Base-by-base conservation (phyloP, 306 rosid genomes). In the Inga leiocalycina region DNA sequence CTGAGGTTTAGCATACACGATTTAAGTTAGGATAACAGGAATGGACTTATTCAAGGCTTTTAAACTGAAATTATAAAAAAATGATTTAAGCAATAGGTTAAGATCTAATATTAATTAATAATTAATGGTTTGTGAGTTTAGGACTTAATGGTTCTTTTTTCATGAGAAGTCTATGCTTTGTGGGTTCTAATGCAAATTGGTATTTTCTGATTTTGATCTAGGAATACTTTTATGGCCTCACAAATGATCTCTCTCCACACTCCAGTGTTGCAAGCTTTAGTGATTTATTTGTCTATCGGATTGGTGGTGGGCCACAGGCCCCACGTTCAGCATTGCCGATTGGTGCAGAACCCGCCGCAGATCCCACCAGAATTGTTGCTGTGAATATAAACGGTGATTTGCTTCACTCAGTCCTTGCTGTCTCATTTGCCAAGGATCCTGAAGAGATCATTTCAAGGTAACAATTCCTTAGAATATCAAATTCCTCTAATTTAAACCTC, bases 291-390 rank as follows among this genome's bases (percentile, higher is more conserved):
- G 89, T 96, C 81, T 92, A 87, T 88, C 97, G 97, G 81, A 85
- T 94, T 81, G 99, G 99, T 34, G 99, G 99, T 1, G 98, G 98
- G 75, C 99, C 99, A 46, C 99, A 96, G 85, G 97, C 99, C 81
- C 99, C 98, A 0, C 97, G 97, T 9, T 96, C 98, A 52, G 99
- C 99, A 75, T 84, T 96, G 90, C 99, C 98, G 52, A 93, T 96
- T 85, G 99, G 99, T 75, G 99, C 99, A 59, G 98, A 96, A 86
- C 99, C 99, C 74, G 92, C 94, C 4, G 97, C 97, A 44, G 98
- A 94, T 74, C 98, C 99, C 51, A 94, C 94, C 34, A 89, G 98
- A 86, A 87, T 94, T 74, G 97, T 90, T 51, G 94, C 93, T 76
- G 97, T 92, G 65, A 92, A 88, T 81, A 89, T 92, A 74, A 91